Evolutionary conservation across 2,329 filamentous ascomycete species (phyloP).

Genomic region (Dothiorella sarmentorum): DNA sequence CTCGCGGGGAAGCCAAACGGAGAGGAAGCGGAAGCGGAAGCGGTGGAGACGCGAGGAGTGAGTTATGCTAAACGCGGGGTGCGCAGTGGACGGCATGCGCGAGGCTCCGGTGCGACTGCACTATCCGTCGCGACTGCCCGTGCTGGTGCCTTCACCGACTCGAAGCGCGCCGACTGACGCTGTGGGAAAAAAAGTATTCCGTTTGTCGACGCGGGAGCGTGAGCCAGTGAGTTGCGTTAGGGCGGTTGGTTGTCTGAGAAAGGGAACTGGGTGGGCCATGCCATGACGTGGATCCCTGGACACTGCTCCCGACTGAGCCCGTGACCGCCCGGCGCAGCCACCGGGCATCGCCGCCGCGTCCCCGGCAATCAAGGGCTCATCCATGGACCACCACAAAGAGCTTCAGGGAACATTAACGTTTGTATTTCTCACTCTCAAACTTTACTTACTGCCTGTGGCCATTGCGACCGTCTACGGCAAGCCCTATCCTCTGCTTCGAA

Average conservation of each 20-base stretch:
- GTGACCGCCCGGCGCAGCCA: not conserved
- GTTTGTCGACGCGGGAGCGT: not conserved
- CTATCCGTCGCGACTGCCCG: not conserved
- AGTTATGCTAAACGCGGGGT: not conserved
- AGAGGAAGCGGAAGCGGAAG: not conserved
- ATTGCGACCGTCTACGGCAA: not conserved
- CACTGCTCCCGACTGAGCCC: not conserved
- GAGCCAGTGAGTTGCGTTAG: not conserved
- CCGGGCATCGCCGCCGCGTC: no score
- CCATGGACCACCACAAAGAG: no score
- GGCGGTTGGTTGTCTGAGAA: not conserved
- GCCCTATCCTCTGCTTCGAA: not conserved
- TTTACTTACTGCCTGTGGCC: no score
- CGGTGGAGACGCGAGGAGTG: not conserved
- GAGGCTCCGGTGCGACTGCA: not conserved
- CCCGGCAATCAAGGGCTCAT: no score
- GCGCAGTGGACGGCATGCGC: not conserved
- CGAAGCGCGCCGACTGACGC: not conserved
- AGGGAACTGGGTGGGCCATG: not conserved
- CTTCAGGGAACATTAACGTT: not conserved
- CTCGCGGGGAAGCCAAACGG: not conserved
- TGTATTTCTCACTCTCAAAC: not conserved
- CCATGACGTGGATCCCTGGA: constrained; percentile 8
- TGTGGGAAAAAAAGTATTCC: not conserved
- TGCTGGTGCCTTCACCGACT: not conserved